Conservation (phyloP, 257 asterid species). For the Eucommia ulmoides region DNA sequence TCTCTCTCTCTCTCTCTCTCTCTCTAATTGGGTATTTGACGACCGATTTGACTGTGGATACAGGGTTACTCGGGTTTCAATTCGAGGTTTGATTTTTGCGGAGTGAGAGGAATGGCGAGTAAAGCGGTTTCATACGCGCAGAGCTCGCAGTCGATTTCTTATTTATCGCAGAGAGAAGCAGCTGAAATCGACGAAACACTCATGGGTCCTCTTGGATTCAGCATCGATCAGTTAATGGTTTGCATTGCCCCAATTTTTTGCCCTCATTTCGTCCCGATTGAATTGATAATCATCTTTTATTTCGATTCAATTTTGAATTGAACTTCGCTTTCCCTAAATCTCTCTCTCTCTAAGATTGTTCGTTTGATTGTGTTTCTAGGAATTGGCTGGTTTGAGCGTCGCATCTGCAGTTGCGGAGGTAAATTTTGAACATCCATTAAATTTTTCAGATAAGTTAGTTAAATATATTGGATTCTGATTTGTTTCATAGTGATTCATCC, state of each 20-base stretch:
- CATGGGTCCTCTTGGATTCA: slow-evolving; percentile 94
- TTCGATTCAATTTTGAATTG: too few relatives aligned
- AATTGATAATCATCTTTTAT: too few relatives aligned
- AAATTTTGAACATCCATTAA: not conserved
- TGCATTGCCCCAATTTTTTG: too few relatives aligned
- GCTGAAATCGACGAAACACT: slow-evolving; percentile 80
- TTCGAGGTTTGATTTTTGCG: slow-evolving; percentile 21
- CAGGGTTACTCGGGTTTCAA: slow-evolving; percentile 27
- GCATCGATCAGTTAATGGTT: slow-evolving; percentile 95
- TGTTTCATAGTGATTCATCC: too few relatives aligned
- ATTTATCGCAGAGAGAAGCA: slow-evolving; percentile 72
- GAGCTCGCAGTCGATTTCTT: slow-evolving; percentile 42
- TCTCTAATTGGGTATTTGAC: slow-evolving; percentile 3
- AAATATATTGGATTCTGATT: too few relatives aligned
- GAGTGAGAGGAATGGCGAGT: slow-evolving; percentile 45
- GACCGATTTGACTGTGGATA: slow-evolving; percentile 15
- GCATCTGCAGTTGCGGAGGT: slow-evolving; percentile 92
- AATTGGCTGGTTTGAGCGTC: slow-evolving; percentile 97
- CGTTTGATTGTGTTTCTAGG: slow-evolving; percentile 30
- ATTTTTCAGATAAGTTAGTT: too few relatives aligned
- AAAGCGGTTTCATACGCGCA: slow-evolving; percentile 24
- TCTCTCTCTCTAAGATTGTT: slow-evolving; percentile 1
- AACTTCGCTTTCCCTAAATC: too few relatives aligned
- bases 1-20: not conserved
- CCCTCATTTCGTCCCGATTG: too few relatives aligned